Base-by-base conservation (phyloP, 371 early-diverging fungal species). In the Ordospora pajunii region DNA sequence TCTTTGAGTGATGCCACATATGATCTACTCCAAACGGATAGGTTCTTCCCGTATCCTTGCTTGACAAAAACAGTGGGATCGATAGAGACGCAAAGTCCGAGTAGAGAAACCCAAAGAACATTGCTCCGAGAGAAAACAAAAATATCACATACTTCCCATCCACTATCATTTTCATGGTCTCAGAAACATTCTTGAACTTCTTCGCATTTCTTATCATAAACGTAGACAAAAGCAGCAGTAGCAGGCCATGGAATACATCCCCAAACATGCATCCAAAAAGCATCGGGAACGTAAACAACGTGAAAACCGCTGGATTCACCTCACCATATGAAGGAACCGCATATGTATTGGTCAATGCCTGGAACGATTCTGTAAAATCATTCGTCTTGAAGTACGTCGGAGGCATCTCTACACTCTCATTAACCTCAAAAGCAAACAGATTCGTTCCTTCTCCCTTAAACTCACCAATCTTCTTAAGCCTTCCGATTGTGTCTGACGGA, bases 241-340 rank as follows among this genome's bases (percentile, higher is more conserved):
- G 75, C 66, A 92, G 80, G 14, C 96, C 99, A 80, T 99, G 99
- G 27, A 96, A 96, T 50, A 96, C 88, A 87, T 99, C 99, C 73
- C 97, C 97, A 89, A 97, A 99, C 99, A 99, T 99, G 71, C 95
- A 90, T 45, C 97, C 97, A 87, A 97, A 97, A 68, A 97, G 82
- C 85, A 97, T 96, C 17, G 99, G 99, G 88, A 97, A 97, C 0
- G 95, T 92, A 50, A 96, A 91, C 25, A 92, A 84, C 0, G 94
- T 93, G 80, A 96, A 97, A 44, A 97, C 88, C 40, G 94, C 97
- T 40, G 99, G 98, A 84, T 99, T 99, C 80, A 97, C 94, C 87
- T 99, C 99, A 70, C 92, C 89, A 80, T 96, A 96, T 76, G 89
- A 89, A n/a, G 99, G 94, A 75, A 96, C 89, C 68, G 97, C 98